phyloP scores from a whole-genome alignment of 768 basidiomycete genomes.

The Lanmaoa pseudosensibilis region DNA sequence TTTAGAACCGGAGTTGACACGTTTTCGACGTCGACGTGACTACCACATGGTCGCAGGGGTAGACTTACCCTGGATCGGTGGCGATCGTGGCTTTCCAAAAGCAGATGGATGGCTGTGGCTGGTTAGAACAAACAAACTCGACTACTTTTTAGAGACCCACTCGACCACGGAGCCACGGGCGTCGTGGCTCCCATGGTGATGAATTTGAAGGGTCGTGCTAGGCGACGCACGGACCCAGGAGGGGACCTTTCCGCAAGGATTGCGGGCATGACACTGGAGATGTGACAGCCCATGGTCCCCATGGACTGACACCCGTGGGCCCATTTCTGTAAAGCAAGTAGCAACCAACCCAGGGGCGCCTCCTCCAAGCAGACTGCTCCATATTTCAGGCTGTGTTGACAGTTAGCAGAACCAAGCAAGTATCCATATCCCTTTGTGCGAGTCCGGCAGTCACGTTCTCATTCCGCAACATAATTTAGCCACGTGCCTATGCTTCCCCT shows the following conservation, averaged over 20 bases:
- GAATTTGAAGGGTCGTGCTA: slow-evolving; percentile 17
- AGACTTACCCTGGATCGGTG: slow-evolving; percentile 21
- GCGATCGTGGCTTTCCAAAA: slow-evolving; percentile 18
- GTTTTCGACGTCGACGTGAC: slow-evolving; percentile 31
- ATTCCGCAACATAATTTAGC: too few relatives aligned
- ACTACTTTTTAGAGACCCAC: not conserved
- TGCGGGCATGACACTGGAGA: slow-evolving; percentile 2
- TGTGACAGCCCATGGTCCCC: slow-evolving; percentile 6
- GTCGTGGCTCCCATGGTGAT: slow-evolving; percentile 23
- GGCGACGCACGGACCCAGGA: slow-evolving; percentile 11
- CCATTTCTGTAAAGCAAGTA: not conserved
- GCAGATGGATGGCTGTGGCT: not conserved
- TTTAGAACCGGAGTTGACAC: slow-evolving; percentile 12
- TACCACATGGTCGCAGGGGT: not conserved
- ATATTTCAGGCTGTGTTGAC: not conserved
- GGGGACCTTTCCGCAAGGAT: not conserved
- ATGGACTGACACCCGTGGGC: slow-evolving; percentile 10
- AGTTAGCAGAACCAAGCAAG: not conserved
- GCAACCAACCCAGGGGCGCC: slow-evolving; percentile 1
- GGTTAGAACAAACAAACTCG: slow-evolving; percentile 4
- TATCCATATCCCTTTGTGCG: not conserved
- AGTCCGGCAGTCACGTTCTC: too few relatives aligned
- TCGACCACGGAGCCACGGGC: slow-evolving; percentile 20
- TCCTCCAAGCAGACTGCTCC: not conserved
- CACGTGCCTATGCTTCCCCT: slow-evolving; percentile 8